Evolutionary conservation across 306 rosid genomes (phyloP).

Genomic region (Trifolium repens): DNA sequence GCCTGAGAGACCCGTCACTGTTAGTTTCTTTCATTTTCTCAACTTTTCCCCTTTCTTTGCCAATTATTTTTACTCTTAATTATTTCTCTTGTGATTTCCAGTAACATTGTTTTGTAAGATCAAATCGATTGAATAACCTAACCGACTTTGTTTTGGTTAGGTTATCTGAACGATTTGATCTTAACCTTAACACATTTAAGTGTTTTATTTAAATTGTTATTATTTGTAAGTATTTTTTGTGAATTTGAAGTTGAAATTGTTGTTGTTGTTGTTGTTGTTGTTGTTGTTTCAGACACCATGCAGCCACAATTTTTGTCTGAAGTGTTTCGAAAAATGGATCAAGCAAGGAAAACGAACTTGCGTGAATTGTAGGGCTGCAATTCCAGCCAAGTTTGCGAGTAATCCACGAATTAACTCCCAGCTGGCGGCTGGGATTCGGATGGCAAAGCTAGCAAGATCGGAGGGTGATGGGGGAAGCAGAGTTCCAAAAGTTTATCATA

Average conservation of each 20-base stretch:
- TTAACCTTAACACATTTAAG: not conserved
- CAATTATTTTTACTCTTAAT: too few relatives aligned
- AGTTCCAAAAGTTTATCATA: slow-evolving; percentile 47
- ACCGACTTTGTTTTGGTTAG: not conserved
- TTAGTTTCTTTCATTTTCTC: slow-evolving; percentile 32
- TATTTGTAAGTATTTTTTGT: not conserved
- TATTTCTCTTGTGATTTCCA: too few relatives aligned
- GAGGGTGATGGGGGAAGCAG: not conserved
- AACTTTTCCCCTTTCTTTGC: not conserved
- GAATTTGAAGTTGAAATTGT: not conserved
- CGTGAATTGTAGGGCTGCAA: slow-evolving; percentile 58
- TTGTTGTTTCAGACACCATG: slow-evolving; percentile 62
- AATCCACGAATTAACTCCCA: slow-evolving; percentile 78
- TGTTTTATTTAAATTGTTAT: not conserved
- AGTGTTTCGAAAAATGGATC: slow-evolving; percentile 71
- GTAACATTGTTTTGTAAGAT: not conserved
- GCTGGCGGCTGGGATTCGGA: slow-evolving; percentile 66
- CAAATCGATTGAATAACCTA: not conserved
- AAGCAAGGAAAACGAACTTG: slow-evolving; percentile 61
- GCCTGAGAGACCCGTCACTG: slow-evolving; percentile 86
- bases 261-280: too few relatives aligned
- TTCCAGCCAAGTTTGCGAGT: slow-evolving; percentile 60
- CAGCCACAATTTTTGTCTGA: slow-evolving; percentile 79
- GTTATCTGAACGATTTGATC: not conserved
- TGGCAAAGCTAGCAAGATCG: slow-evolving; percentile 54